phyloP scores from a whole-genome alignment of 305 asterid genomes.

The Fraxinus dipetala region DNA sequence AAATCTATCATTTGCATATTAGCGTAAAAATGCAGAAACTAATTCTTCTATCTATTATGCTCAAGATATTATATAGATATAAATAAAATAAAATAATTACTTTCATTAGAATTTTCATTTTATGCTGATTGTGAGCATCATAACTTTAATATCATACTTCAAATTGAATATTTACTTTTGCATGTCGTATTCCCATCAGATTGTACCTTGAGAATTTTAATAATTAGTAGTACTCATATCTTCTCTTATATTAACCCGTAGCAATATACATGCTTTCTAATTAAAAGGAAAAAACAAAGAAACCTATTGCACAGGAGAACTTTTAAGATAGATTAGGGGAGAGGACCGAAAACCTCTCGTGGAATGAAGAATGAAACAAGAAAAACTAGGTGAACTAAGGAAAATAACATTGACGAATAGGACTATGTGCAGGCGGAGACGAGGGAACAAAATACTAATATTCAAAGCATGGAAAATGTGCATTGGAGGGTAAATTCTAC shows the following conservation, averaged over 20 bases:
- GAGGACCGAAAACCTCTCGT: neutral
- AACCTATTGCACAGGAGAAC: neutral
- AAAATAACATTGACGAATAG: neutral
- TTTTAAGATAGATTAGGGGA: no score
- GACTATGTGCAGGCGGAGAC: neutral
- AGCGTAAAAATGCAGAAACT: neutral
- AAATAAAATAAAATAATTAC: no score
- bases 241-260: neutral
- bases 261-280: neutral
- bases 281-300: neutral
- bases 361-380: neutral
- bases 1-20: no score
- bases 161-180: neutral
- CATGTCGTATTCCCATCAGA: neutral
- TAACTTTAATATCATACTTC: neutral
- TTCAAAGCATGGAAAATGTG: neutral
- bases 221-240: neutral
- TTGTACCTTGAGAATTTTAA: neutral
- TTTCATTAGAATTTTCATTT: neutral
- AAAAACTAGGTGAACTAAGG: neutral
- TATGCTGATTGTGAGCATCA: neutral
- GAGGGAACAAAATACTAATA: neutral
- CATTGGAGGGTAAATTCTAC: neutral
- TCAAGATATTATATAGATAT: neutral
- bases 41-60: neutral